A percentile compares a stretch with the other conserved stretches of the same genome.
phyloP scores from a whole-genome alignment of 345 rosid species.

The Passiflora organensis region DNA sequence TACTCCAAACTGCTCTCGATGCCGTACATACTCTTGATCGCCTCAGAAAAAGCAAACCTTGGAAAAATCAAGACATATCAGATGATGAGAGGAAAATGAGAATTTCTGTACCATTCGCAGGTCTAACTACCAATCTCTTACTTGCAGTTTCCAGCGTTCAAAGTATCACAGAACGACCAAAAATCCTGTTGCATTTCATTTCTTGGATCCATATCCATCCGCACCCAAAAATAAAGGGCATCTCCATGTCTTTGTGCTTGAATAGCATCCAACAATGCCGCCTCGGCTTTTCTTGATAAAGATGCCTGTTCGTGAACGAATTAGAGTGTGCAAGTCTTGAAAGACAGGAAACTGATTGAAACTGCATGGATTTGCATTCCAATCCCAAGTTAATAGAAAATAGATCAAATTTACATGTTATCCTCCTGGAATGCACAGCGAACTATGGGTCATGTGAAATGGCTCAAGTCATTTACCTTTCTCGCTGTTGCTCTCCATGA shows the following conservation, averaged over 20 bases:
- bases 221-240: conserved; percentile 87
- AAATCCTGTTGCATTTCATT: conserved; percentile 61
- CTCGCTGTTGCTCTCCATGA: conserved; percentile 96
- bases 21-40: conserved; percentile 77
- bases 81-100: not conserved
- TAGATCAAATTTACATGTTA: too few relatives aligned
- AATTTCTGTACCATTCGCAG: not conserved
- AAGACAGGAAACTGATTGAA: not conserved
- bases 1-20: conserved; percentile 41
- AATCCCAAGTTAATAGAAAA: too few relatives aligned
- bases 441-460: too few relatives aligned
- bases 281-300: conserved; percentile 67
- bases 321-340: too few relatives aligned
- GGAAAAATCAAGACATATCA: conserved; percentile 16
- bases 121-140: conserved; percentile 25
- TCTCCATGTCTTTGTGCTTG: conserved; percentile 66
- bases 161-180: conserved; percentile 95
- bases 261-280: conserved; percentile 58
- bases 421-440: too few relatives aligned
- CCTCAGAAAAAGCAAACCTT: conserved; percentile 72
- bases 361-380: not conserved
- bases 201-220: conserved; percentile 87
- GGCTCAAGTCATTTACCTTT: too few relatives aligned
- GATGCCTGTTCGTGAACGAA: conserved; percentile 60
- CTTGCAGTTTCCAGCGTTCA: conserved; percentile 97